Evolutionary conservation across 352 stramenopile species (phyloP).

Genomic region (Thraustochytrium sp.): DNA sequence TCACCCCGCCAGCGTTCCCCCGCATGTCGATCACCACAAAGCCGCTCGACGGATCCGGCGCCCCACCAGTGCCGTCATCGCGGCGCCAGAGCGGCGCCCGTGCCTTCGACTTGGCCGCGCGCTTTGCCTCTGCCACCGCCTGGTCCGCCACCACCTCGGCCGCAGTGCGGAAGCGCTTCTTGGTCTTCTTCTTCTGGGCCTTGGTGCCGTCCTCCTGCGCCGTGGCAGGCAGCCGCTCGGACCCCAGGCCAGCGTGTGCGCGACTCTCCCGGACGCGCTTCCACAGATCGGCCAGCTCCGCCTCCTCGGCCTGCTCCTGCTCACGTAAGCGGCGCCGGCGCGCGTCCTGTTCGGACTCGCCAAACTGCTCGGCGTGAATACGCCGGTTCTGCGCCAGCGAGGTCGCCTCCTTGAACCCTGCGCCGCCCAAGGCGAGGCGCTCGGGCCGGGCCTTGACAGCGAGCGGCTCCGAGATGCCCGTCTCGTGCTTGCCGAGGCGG

Average conservation of each 20-base stretch:
- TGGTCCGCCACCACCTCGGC: background rate
- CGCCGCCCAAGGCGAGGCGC: background rate
- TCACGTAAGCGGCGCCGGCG: background rate
- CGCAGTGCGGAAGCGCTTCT: background rate
- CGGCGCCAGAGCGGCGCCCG: too few relatives aligned
- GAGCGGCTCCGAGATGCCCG: slow-evolving; percentile 71
- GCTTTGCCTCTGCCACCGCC: background rate
- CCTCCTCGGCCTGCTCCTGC: background rate
- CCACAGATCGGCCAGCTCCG: slow-evolving; percentile 1
- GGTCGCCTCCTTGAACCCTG: background rate
- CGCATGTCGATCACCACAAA: background rate
- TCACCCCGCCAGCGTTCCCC: too few relatives aligned
- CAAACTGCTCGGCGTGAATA: slow-evolving; percentile 20
- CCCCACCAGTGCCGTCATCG: too few relatives aligned
- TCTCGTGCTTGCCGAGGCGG: slow-evolving; percentile 73
- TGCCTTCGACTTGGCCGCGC: too few relatives aligned
- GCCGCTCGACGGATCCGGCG: background rate
- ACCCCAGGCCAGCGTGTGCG: background rate
- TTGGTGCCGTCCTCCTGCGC: too few relatives aligned
- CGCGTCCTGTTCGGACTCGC: background rate
- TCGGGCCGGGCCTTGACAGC: slow-evolving; percentile 69
- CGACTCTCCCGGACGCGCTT: background rate
- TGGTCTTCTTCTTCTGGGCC: background rate
- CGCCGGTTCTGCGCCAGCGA: background rate
- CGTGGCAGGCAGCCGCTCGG: background rate